phyloP scores from a whole-genome alignment of 306 rosid genomes.

The Albizia julibrissin region DNA sequence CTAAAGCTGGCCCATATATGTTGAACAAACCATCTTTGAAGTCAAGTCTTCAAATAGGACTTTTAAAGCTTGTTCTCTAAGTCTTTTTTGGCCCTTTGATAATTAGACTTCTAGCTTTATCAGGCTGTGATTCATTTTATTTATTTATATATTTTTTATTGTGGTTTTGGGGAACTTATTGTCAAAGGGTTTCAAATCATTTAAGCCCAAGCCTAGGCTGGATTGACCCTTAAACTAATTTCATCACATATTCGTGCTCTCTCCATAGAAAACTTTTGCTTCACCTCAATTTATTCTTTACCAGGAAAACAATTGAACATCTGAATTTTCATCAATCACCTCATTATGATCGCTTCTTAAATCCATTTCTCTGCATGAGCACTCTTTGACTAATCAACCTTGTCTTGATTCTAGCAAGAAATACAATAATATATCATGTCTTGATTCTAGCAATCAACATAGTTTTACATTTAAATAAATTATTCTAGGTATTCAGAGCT shows the following conservation, averaged over 20 bases:
- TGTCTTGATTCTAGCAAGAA: not conserved
- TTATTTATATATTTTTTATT: not conserved
- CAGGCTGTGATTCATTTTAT: not conserved
- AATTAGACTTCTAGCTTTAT: not conserved
- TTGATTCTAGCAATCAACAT: constrained; percentile 12
- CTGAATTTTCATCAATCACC: not conserved
- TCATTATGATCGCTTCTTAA: not conserved
- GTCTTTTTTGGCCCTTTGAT: not conserved
- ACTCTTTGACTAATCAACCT: not conserved
- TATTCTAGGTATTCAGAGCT: constrained; percentile 58
- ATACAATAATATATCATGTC: not conserved
- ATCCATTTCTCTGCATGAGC: not conserved
- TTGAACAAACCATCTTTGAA: not conserved
- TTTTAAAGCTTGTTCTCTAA: not conserved
- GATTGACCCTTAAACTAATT: not conserved
- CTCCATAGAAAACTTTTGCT: not conserved
- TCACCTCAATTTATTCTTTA: not conserved
- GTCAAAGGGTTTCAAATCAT: not conserved
- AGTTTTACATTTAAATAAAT: constrained; percentile 29
- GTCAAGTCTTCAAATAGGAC: not conserved
- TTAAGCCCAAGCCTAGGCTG: not conserved
- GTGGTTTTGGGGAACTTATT: not conserved
- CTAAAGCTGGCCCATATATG: not conserved
- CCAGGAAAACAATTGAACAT: not conserved
- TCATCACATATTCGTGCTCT: not conserved